Percentiles rank a stretch among this genome's conserved stretches.
These are phyloP conservation scores for Hypomyces rosellus DNA, from an alignment of 2,329 filamentous ascomycete genomes.

Conservation along the genomic window DNA sequence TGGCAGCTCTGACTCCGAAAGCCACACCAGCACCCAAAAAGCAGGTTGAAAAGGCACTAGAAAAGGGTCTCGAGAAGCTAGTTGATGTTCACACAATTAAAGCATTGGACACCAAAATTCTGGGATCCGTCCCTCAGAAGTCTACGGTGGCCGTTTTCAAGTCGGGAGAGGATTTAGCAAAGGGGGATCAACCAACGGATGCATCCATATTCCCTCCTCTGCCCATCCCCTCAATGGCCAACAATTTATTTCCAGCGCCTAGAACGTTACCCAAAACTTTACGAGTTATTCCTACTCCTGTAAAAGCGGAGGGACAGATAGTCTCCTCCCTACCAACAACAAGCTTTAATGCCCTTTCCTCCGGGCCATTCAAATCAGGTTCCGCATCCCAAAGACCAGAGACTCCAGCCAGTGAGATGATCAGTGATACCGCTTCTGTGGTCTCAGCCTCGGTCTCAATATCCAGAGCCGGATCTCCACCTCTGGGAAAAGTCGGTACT, in stretches of 20 bases:
- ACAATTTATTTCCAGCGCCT: constrained; percentile 42
- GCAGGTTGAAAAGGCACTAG: constrained; percentile 9
- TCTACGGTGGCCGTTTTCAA: not conserved
- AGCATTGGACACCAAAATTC: not conserved
- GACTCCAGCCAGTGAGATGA: constrained; percentile 65
- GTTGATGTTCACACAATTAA: not conserved
- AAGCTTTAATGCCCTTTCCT: constrained; percentile 22
- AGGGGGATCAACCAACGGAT: constrained; percentile 13
- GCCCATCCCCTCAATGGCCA: constrained; percentile 39
- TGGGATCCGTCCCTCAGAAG: not conserved
- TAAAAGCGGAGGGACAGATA: constrained; percentile 3
- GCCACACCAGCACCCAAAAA: constrained; percentile 29
- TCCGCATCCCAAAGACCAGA: constrained; percentile 49
- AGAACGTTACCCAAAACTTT: constrained; percentile 57
- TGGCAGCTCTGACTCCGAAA: constrained; percentile 31
- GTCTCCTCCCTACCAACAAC: not conserved
- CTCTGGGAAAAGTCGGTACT: constrained; percentile 57
- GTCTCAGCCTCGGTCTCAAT: constrained; percentile 63
- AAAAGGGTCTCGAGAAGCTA: not conserved
- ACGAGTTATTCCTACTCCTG: constrained; percentile 50
- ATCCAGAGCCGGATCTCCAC: constrained; percentile 66
- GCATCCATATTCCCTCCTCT: constrained; percentile 44
- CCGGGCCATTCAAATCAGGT: constrained; percentile 24
- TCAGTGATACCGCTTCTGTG: constrained; percentile 72
- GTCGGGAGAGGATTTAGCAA: not conserved